Conservation (phyloP, 495 filamentous ascomycete species). For the Elasticomyces elasticus region DNA sequence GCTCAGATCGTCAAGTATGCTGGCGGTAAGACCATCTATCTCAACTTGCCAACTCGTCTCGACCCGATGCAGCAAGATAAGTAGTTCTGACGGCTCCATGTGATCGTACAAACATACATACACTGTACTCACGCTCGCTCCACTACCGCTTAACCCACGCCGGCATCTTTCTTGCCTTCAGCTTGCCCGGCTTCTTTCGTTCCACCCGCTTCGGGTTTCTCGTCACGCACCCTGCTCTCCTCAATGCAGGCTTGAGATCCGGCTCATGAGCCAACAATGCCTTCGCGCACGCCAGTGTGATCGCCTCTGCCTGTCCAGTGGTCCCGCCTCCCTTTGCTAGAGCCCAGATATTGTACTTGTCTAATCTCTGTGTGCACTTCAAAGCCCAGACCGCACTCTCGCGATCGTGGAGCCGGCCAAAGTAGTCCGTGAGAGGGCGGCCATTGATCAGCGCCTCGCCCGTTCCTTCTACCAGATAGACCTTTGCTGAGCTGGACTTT, state of each 20-base stretch:
- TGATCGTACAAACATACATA: neutral
- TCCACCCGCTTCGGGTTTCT: slow-evolving; percentile 87
- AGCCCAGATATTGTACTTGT: slow-evolving; percentile 96
- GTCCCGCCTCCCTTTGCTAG: slow-evolving; percentile 72
- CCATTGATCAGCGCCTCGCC: slow-evolving; percentile 87
- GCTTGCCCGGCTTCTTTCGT: slow-evolving; percentile 91
- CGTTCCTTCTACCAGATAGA: slow-evolving; percentile 80
- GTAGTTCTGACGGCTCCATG: too few species aligned
- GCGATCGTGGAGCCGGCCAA: slow-evolving; percentile 82
- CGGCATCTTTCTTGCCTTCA: slow-evolving; percentile 97
- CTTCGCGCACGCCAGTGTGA: slow-evolving; percentile 84
- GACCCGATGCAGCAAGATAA: too few species aligned
- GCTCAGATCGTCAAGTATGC: too few species aligned
- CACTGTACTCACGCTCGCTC: neutral
- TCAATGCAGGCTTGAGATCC: slow-evolving; percentile 71
- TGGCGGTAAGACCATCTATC: too few species aligned
- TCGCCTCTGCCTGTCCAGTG: slow-evolving; percentile 91
- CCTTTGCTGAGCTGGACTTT: slow-evolving; percentile 75
- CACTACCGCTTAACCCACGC: slow-evolving; percentile 83
- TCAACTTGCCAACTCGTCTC: too few species aligned
- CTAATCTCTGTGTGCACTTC: slow-evolving; percentile 67
- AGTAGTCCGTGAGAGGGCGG: slow-evolving; percentile 63
- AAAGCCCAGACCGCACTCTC: slow-evolving; percentile 91
- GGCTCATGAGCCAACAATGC: slow-evolving; percentile 86
- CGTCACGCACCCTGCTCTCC: slow-evolving; percentile 84